Base-by-base conservation (phyloP, 805 yeast genomes). In the Wickerhamiella sorbophila region DNA sequence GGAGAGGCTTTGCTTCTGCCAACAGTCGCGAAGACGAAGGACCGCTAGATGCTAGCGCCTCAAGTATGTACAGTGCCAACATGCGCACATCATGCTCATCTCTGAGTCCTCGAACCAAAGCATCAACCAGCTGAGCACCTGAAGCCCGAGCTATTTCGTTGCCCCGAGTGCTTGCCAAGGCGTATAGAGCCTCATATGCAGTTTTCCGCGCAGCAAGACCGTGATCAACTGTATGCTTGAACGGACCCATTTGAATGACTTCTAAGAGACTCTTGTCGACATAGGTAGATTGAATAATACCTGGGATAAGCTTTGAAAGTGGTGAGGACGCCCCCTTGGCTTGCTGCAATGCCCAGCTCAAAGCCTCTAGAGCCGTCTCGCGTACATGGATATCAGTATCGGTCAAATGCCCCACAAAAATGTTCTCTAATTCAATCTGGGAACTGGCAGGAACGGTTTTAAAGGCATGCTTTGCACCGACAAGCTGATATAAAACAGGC, bases 201-300 rank as follows among this genome's bases (percentile, higher is more conserved):
- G 79, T 70, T 54, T 80, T 80, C 41, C 94, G 67, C 44, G 75
- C 72, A 45, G 76, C 84, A 32, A 81, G 64, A 0, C 86, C 91
- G 49, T 77, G 79, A 52, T 84, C 95, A 32, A 82, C 71, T 46
- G 76, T 75, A 55, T 82, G 87, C 54, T 81, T 82, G 65, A 79
- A 83, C 0, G 94, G 93, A 1, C 95, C 95, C 74, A 85, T 82
- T 37, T 78, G 79, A 27, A 84, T 36, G 14, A 24, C 20, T 15
- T 26, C 29, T 9, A 36, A 5, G 2, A 24, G 38, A 15, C 6
- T n/a, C 32, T 15, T n/a, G 21, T 36, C 27, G 9, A 36, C 31
- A 2, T 15, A 16, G 19, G 38, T 36, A 4, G 38, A 18, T 6
- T 14, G 21, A 8, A 15, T 21, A 12, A 34, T n/a, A n/a, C 17